Evolutionary conservation across 768 basidiomycete genomes (phyloP), one percentile per base, ranked within the genome.

Genomic region (Tephrocybe sp.): DNA sequence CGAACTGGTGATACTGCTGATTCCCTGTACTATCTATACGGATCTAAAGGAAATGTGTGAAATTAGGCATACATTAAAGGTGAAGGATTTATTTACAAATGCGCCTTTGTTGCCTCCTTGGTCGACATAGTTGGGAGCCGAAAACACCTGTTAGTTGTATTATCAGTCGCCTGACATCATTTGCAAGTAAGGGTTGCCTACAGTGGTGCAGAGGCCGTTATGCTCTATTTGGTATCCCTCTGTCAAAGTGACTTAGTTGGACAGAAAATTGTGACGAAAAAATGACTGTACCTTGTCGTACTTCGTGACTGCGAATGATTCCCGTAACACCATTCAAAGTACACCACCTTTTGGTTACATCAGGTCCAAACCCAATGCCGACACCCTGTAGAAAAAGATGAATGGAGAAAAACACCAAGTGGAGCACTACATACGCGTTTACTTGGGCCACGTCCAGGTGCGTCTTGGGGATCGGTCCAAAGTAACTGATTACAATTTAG

Each of bases 191-290:
- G 10, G 8, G 21, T 17, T n/a, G 47, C 78, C 58, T 66, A 86
- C 93, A 11, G 97, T 98, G 25, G 91, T 95, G 68, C 96, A 97
- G 37, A 97, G 73, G 1, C 97, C 96, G 57, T 90, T 80, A 62
- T 98, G 97, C 65, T 98, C 97, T 48, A 98, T 78, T 57, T 94
- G 86, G 68, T 98, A 98, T 12, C 97, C 97, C 52, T 90, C 92
- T 88, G 60, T 33, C 23, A 39, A 53, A 51, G 55, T 11, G 23
- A 49, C 41, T 47, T 48, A 25, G 40, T 26, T 45, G 28, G 25
- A 24, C 37, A 15, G 15, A 4, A 38, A 12, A 23, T 32, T 36
- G 26, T 40, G 39, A 33, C 20, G 39, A 48, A 6, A 54, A 26
- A 28, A 12, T 20, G 44, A 46, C 36, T 79, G 52, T 59, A 85